Conservation (phyloP, 2,329 filamentous ascomycete genomes). For the Alternaria viburni region DNA sequence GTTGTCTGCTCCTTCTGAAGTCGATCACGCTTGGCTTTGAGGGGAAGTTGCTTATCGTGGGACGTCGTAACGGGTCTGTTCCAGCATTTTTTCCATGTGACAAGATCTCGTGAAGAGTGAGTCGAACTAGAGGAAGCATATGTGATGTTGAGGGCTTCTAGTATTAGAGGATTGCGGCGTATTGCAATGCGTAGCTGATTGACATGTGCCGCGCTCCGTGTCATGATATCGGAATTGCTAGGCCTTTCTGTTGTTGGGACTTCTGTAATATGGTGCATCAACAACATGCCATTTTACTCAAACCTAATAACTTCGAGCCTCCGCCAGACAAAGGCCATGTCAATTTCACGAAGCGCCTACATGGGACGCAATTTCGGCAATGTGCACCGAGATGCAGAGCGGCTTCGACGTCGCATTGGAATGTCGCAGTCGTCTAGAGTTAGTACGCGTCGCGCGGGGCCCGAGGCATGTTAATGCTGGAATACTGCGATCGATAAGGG, state of each 20-base stretch:
- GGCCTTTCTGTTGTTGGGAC: neutral
- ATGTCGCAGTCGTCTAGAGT: slow-evolving; percentile 18
- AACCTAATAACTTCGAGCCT: neutral
- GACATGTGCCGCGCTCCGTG: neutral
- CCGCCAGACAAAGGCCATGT: neutral
- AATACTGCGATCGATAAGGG: slow-evolving; percentile 12
- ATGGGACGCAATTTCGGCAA: slow-evolving; percentile 6
- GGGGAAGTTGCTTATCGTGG: neutral
- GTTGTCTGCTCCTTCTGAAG: neutral
- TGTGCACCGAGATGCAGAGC: neutral
- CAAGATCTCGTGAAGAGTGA: neutral
- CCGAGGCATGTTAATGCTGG: slow-evolving; percentile 6
- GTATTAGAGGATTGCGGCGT: neutral
- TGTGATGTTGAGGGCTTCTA: neutral
- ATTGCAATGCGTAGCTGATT: neutral
- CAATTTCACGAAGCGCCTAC: neutral
- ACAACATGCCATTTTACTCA: neutral
- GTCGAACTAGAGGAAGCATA: neutral
- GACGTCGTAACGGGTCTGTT: neutral
- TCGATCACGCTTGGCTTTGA: neutral
- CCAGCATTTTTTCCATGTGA: neutral
- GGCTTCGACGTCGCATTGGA: slow-evolving; percentile 17
- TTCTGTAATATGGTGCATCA: neutral
- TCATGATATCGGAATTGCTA: neutral
- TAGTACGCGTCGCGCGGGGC: neutral